Evolutionary conservation across 2,329 filamentous ascomycete species (phyloP).

Genomic region (Macrophomina pseudophaseolina): DNA sequence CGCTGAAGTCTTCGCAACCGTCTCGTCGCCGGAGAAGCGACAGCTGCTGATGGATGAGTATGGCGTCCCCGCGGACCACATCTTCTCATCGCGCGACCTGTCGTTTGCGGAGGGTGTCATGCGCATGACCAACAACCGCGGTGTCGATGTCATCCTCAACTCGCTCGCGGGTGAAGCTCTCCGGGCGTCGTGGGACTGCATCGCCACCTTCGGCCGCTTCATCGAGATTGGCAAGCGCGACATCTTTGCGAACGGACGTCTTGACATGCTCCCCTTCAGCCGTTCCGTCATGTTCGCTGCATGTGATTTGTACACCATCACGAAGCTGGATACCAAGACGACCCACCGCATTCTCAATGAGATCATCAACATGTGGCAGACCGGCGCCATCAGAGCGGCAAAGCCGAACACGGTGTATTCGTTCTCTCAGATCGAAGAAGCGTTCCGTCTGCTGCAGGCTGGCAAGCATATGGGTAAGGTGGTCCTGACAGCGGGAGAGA

Average conservation of each 20-base stretch:
- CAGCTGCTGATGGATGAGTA: conserved; percentile 29
- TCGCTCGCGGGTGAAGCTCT: conserved; percentile 33
- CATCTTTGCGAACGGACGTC: neutral
- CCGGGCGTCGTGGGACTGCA: conserved; percentile 31
- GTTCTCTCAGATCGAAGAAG: conserved; percentile 29
- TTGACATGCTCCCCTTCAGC: conserved; percentile 34
- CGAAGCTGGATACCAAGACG: neutral
- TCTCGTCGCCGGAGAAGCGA: conserved; percentile 32
- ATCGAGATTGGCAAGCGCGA: conserved; percentile 40
- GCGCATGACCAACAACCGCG: conserved; percentile 32
- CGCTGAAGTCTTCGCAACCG: conserved; percentile 35
- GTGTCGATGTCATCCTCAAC: conserved; percentile 41
- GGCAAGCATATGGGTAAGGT: conserved; percentile 29
- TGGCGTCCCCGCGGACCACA: conserved; percentile 34
- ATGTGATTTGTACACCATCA: neutral
- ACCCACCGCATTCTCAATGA: conserved; percentile 1
- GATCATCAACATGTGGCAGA: neutral
- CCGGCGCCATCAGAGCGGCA: conserved; percentile 39
- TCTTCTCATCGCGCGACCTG: conserved; percentile 38
- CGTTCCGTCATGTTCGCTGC: neutral
- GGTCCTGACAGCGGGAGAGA: conserved; percentile 29
- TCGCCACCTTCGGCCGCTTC: conserved; percentile 37
- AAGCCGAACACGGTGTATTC: conserved; percentile 27
- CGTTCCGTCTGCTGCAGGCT: conserved; percentile 31
- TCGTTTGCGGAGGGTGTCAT: conserved; percentile 32